Conservation (phyloP, 345 rosid genomes). For the Rhodamnia argentea region DNA sequence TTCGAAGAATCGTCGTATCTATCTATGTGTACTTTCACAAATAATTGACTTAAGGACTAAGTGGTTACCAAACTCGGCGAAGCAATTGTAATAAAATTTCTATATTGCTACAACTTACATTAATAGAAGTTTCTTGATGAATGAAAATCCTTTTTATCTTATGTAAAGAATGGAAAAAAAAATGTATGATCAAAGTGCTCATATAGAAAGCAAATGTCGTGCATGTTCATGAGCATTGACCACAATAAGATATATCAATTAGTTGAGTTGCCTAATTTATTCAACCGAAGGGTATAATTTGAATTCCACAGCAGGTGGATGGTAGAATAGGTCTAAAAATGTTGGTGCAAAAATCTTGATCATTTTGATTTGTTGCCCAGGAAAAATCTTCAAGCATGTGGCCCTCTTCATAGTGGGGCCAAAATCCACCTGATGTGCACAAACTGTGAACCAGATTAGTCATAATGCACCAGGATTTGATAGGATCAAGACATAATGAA, state of each 20-base stretch:
- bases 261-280: neutral
- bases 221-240: neutral
- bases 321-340: neutral
- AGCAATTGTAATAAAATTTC: neutral
- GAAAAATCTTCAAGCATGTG: constrained; percentile 16
- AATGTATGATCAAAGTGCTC: too few species aligned
- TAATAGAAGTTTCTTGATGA: neutral
- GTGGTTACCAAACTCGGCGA: constrained; percentile 1
- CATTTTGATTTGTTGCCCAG: constrained; percentile 48
- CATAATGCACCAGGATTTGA: constrained; percentile 36
- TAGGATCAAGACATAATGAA: constrained; percentile 35
- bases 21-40: neutral
- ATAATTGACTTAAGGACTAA: neutral
- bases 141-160: too few species aligned
- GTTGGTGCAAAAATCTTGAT: constrained; percentile 18
- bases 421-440: constrained; percentile 51
- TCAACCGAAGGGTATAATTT: neutral
- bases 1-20: neutral
- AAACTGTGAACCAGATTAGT: constrained; percentile 24
- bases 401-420: neutral
- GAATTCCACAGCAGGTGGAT: neutral
- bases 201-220: too few species aligned
- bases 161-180: too few species aligned
- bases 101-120: neutral
- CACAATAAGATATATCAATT: neutral